A percentile compares a stretch with the other conserved stretches of the same genome.
Evolutionary conservation across 2,329 filamentous ascomycete genomes (phyloP).

Genomic region (Colletotrichum limetticola): DNA sequence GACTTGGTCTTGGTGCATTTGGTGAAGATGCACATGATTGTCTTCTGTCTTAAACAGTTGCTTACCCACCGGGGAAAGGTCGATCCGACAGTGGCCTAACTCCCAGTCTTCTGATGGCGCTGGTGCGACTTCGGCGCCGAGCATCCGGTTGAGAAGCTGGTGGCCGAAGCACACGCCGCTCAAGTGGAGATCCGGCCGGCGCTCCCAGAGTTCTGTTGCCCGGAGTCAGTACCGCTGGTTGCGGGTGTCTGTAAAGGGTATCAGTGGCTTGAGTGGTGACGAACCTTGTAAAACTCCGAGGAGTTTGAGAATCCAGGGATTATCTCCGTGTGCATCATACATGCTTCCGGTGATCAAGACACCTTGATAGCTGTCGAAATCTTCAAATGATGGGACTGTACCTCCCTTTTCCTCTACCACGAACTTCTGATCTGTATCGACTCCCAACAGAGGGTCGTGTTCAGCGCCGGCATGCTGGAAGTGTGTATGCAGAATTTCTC

Average conservation of each 20-base stretch:
- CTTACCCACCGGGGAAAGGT: conserved; percentile 73
- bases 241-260: neutral
- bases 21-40: conserved; percentile 68
- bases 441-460: conserved; percentile 63
- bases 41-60: conserved; percentile 72
- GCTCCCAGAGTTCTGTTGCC: conserved; percentile 57
- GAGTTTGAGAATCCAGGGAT: conserved; percentile 79
- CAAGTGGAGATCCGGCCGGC: conserved; percentile 64
- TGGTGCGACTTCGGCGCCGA: conserved; percentile 74
- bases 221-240: neutral
- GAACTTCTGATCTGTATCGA: conserved; percentile 65
- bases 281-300: conserved; percentile 65
- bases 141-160: conserved; percentile 78
- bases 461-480: conserved; percentile 61
- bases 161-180: conserved; percentile 87
- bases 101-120: conserved; percentile 78
- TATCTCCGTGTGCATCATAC: conserved; percentile 76
- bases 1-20: conserved; percentile 85
- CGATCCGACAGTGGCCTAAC: conserved; percentile 72
- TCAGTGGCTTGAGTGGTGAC: neutral
- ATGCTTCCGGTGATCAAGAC: conserved; percentile 79
- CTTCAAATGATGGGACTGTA: conserved; percentile 56
- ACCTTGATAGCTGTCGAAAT: conserved; percentile 74
- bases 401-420: conserved; percentile 62
- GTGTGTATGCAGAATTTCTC: conserved; percentile 61